These are phyloP conservation scores for Warburgia ugandensis DNA, from an alignment of 164 flowering plant genomes.

Conservation along the genomic window DNA sequence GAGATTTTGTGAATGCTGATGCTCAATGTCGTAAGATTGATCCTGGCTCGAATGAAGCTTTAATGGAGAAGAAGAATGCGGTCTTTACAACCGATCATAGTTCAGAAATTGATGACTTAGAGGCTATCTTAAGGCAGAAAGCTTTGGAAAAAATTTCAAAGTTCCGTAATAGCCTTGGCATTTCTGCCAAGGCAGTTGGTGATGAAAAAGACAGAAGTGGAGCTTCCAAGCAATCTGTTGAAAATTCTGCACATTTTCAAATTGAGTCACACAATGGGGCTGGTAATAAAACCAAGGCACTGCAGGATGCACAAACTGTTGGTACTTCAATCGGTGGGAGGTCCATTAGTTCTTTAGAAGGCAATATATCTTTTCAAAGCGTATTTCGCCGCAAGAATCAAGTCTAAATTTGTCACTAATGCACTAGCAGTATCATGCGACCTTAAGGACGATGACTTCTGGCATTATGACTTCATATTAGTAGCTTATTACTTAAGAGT, in stretches of 20 bases:
- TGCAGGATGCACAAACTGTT: no score
- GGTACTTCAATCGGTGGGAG: slow-evolving; percentile 11
- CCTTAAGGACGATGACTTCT: no score
- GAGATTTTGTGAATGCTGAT: slow-evolving; percentile 22
- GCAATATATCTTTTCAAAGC: slow-evolving; percentile 8
- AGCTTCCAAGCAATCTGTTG: no score
- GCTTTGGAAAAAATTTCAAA: slow-evolving; percentile 78
- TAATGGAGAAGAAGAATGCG: slow-evolving; percentile 12
- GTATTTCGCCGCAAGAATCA: slow-evolving; percentile 14
- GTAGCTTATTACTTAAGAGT: no score
- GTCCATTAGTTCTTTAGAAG: slow-evolving; percentile 8
- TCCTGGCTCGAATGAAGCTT: slow-evolving; percentile 6
- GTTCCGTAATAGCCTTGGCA: slow-evolving; percentile 32
- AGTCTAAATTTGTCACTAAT: slow-evolving; percentile 4
- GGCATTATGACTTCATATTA: no score
- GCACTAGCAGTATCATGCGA: slow-evolving; percentile 14
- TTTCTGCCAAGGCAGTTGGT: slow-evolving; percentile 8
- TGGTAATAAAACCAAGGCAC: no score
- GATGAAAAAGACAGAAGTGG: slow-evolving; percentile 13
- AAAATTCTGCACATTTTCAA: neutral
- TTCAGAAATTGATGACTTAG: slow-evolving; percentile 15
- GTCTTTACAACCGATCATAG: slow-evolving; percentile 16
- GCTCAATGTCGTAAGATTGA: slow-evolving; percentile 11
- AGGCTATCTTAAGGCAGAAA: slow-evolving; percentile 57
- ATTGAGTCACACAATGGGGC: slow-evolving; percentile 2